phyloP scores from a whole-genome alignment of 768 basidiomycete species.

The Auricularia sp. region DNA sequence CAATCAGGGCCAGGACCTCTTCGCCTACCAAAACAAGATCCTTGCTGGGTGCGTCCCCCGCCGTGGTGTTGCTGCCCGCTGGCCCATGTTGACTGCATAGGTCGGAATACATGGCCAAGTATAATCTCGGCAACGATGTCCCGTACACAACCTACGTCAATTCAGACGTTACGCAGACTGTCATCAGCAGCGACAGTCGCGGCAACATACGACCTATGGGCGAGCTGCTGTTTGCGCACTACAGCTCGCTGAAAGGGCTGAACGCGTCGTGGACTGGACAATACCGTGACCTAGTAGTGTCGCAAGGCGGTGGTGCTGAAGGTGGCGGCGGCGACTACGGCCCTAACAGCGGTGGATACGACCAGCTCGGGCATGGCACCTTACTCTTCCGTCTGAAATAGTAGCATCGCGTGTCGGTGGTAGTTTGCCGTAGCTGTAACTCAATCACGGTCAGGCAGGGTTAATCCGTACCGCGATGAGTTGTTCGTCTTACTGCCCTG shows the following conservation, averaged over 20 bases:
- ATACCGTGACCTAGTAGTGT: not conserved
- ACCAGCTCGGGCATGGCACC: not conserved
- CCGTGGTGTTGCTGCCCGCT: not conserved
- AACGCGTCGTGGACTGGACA: not conserved
- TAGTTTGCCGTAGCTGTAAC: too few species aligned
- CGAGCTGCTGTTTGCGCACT: not conserved
- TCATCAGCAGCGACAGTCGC: not conserved
- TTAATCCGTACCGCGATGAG: too few species aligned
- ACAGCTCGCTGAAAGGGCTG: not conserved
- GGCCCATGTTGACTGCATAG: not conserved
- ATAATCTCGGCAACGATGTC: not conserved
- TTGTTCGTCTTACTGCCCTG: too few species aligned
- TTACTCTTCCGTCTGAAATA: not conserved
- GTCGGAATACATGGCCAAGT: not conserved
- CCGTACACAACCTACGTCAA: not conserved
- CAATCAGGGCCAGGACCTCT: not conserved
- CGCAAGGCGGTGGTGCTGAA: not conserved
- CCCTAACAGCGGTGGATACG: not conserved
- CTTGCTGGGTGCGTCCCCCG: not conserved
- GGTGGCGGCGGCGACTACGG: not conserved
- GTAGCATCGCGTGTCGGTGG: too few species aligned
- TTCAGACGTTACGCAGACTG: not conserved
- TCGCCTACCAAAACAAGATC: not conserved
- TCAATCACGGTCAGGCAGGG: too few species aligned
- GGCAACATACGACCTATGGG: not conserved